phyloP scores from a whole-genome alignment of 306 rosid species.

The Lotus japonicus region DNA sequence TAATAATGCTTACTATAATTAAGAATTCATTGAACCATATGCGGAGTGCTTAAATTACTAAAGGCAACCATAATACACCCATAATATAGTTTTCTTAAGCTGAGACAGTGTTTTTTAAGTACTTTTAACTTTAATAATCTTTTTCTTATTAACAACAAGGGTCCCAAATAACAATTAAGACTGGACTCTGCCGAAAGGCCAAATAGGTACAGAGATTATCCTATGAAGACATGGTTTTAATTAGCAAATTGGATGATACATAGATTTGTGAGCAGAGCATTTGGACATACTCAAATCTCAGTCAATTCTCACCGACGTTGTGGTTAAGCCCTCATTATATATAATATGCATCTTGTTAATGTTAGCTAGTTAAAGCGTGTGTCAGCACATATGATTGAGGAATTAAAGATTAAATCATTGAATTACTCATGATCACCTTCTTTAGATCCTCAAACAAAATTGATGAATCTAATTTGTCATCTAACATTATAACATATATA shows the following conservation, averaged over 20 bases:
- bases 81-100: no score
- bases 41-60: no score
- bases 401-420: slow-evolving; percentile 12
- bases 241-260: background rate
- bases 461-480: slow-evolving; percentile 16
- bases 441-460: slow-evolving; percentile 15
- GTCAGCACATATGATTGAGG: slow-evolving; percentile 4
- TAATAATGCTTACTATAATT: no score
- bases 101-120: no score
- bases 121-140: no score
- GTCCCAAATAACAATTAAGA: background rate
- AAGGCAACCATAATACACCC: no score
- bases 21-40: no score
- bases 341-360: background rate
- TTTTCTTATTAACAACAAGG: no score
- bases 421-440: background rate
- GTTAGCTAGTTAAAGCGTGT: slow-evolving; percentile 1
- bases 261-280: slow-evolving; percentile 25
- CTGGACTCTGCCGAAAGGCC: slow-evolving; percentile 13
- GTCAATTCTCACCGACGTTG: background rate
- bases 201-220: background rate
- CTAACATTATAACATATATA: background rate
- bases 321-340: slow-evolving; percentile 6
- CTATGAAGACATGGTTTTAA: background rate
- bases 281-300: background rate